These are phyloP conservation scores for Yamadazyma trypodendri DNA, from an alignment of 1,139 yeast genomes.

Conservation along the genomic window DNA sequence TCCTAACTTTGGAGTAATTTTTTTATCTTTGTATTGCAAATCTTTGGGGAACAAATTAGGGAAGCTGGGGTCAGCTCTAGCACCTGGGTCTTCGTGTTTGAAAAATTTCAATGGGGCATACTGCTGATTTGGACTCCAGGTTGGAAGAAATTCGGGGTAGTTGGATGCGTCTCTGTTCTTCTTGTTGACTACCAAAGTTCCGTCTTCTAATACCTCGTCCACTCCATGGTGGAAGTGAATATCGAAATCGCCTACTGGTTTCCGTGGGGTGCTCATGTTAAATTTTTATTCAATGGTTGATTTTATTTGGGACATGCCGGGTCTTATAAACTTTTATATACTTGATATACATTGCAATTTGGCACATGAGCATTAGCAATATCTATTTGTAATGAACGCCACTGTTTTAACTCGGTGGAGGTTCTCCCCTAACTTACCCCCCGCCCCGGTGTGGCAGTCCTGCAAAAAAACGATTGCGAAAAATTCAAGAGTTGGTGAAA, in stretches of 20 bases:
- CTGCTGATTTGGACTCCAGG: constrained; percentile 49
- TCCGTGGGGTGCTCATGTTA: constrained; percentile 14
- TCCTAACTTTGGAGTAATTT: constrained; percentile 62
- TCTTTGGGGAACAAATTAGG: constrained; percentile 42
- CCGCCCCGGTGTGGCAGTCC: neutral
- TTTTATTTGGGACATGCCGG: neutral
- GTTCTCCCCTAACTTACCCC: constrained; percentile 2
- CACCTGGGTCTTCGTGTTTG: constrained; percentile 53
- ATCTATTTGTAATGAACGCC: too few relatives aligned
- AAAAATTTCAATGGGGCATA: constrained; percentile 46
- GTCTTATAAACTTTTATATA: too few relatives aligned
- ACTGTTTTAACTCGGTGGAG: too few relatives aligned
- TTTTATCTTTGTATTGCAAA: constrained; percentile 25
- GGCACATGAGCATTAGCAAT: constrained; percentile 2
- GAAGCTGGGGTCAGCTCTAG: constrained; percentile 52
- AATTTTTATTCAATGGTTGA: neutral
- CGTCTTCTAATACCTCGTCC: constrained; percentile 36
- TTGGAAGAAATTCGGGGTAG: constrained; percentile 49
- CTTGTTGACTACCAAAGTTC: constrained; percentile 28
- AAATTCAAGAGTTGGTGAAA: too few relatives aligned
- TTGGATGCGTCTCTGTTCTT: constrained; percentile 28
- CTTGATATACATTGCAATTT: too few relatives aligned
- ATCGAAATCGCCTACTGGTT: too few relatives aligned
- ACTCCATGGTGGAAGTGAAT: constrained; percentile 37
- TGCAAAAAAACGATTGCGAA: constrained; percentile 4